Conservation (phyloP, 23 red algal genomes). For the Gracilaria domingensis region DNA sequence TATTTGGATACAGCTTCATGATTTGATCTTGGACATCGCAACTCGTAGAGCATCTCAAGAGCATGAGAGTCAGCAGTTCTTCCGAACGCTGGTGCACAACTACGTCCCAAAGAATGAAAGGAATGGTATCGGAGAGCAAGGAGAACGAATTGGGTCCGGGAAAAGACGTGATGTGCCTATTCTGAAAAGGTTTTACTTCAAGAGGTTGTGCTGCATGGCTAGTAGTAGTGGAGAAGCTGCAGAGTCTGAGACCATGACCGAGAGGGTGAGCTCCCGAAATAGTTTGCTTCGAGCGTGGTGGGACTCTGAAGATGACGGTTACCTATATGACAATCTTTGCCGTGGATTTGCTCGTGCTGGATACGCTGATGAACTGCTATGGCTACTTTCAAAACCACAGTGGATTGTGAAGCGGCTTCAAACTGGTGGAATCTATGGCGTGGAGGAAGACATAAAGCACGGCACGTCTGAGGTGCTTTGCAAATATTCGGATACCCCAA, state of each 20-base stretch:
- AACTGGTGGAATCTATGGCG: neutral
- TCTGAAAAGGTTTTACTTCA: too few species aligned
- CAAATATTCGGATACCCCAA: too few species aligned
- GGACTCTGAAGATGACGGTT: slow-evolving; percentile 11
- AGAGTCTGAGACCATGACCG: neutral
- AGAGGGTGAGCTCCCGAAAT: neutral
- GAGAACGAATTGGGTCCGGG: neutral
- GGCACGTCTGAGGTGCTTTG: neutral
- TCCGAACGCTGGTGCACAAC: slow-evolving; percentile 4
- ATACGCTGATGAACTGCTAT: slow-evolving; percentile 11
- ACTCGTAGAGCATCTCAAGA: neutral
- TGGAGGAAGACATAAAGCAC: slow-evolving; percentile 3
- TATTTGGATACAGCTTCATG: slow-evolving; percentile 16
- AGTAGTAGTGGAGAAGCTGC: neutral
- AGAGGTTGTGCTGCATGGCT: neutral
- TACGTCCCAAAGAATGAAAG: neutral
- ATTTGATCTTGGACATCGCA: slow-evolving; percentile 25
- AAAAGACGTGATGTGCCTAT: neutral
- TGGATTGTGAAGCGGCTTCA: slow-evolving; percentile 28
- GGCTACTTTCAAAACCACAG: slow-evolving; percentile 33
- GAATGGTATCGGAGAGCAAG: neutral
- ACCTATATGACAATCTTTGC: slow-evolving; percentile 24
- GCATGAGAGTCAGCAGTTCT: slow-evolving; percentile 12
- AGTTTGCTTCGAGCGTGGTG: slow-evolving; percentile 24
- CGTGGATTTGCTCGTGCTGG: neutral